Conservation (phyloP, 306 rosid genomes). For the Dryas drummondii region DNA sequence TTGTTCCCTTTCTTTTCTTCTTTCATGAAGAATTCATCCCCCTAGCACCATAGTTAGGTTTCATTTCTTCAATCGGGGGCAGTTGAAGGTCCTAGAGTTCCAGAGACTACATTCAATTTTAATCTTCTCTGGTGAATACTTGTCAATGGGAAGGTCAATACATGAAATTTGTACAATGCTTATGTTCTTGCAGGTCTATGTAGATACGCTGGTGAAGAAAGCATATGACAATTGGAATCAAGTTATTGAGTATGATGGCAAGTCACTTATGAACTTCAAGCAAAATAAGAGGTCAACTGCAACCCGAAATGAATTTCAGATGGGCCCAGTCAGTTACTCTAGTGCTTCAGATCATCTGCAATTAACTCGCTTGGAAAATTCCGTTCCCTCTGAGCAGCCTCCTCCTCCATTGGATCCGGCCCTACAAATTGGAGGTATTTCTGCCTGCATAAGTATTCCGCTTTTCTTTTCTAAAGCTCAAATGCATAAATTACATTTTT, state of each 20-base stretch:
- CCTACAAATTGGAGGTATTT: conserved; percentile 57
- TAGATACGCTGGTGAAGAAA: conserved; percentile 87
- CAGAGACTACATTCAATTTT: conserved; percentile 5
- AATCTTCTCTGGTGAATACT: conserved; percentile 7
- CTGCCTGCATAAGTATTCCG: conserved; percentile 14
- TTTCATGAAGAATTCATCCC: no score
- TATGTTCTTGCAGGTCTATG: conserved; percentile 69
- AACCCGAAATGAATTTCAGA: conserved; percentile 54
- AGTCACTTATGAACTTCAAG: conserved; percentile 60
- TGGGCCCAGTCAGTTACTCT: conserved; percentile 43
- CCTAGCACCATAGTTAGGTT: no score
- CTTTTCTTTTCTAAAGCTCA: not conserved
- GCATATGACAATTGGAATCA: conserved; percentile 95
- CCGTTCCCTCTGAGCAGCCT: conserved; percentile 63
- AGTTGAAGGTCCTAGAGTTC: conserved; percentile 8
- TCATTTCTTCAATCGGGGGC: no score
- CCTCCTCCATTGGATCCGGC: conserved; percentile 41
- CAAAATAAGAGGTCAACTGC: conserved; percentile 40
- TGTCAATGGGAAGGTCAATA: conserved; percentile 7
- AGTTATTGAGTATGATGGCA: conserved; percentile 89
- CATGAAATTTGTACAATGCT: conserved; percentile 25
- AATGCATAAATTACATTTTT: not conserved
- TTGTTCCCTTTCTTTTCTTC: not conserved
- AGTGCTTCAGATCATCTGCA: conserved; percentile 52
- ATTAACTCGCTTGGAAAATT: conserved; percentile 34